Base-by-base conservation (phyloP, 1,139 yeast genomes). In the Suhomyces wounanorum region DNA sequence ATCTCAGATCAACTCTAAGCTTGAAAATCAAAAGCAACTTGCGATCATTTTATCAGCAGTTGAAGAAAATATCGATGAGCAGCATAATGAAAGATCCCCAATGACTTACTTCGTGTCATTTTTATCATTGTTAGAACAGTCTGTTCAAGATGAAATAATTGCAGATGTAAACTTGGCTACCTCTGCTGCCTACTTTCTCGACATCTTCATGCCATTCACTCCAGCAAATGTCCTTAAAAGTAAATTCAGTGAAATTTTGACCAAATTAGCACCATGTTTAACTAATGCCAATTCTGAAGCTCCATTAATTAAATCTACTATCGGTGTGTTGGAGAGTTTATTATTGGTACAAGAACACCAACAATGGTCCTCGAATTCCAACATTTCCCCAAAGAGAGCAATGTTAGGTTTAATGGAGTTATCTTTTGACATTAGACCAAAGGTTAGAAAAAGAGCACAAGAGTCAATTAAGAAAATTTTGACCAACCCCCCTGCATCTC, bases 381-480 rank as follows among this genome's bases (percentile, higher is more conserved):
- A 80, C 48, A 76, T 89, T 57, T 85, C 94, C 28, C 96, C 97
- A 30, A 82, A 81, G 63, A 83, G 96, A 72, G 96, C 95, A 25
- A 72, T 92, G 55, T 79, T 83, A 44, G 97, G 96, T 37, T 70
- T 95, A 53, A 72, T 94, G 54, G 92, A 90, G 62, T 77, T 91
- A 56, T 82, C 94, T 0, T 72, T 89, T 49, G 99, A 95, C 67
- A 86, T 89, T 42, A 82, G 99, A 66, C 99, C 99, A 33, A 95
- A 95, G 64, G 96, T 95, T 11, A 84, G 99, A 68, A 90, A 89
- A 81, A 84, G 97, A 74, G 96, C 98, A 1, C 89, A 87, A 60
- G 99, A 94, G 52, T 89, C 97, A 1, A 78, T 94, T 18, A 70
- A 78, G 44, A 78, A 74, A 6, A 74, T 94, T 31, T 73, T 94